Base-by-base conservation (phyloP, 2,329 filamentous ascomycete species). In the Pyrenophora graminea region DNA sequence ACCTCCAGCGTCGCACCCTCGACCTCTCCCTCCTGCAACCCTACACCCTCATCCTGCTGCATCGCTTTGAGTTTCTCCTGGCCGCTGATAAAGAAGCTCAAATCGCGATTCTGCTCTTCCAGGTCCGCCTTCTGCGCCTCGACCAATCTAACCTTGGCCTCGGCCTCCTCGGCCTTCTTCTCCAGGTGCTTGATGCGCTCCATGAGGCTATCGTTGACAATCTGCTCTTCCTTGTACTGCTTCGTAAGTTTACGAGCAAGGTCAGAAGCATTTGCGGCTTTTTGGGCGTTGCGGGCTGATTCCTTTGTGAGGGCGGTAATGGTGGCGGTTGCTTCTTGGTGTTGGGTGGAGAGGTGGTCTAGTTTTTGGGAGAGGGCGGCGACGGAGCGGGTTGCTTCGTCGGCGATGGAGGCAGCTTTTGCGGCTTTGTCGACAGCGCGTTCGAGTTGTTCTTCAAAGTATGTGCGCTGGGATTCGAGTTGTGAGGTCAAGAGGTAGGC, bases 401-500 rank as follows among this genome's bases (percentile, higher is more conserved):
- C 86, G 0, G 89, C 90, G 0, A 83, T 80, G 0, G 84, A 79
- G 0, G 84, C 80, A 0, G 92, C 90, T 65, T 88, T 85, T 1
- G 86, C 82, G 0, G 92, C 92, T 76, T 97, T 97, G 73, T 96
- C 90, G 0, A 88, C 91, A 0, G 91, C 90, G 57, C 95, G 91
- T 65, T 87, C 88, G 45, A 99, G 83, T 71, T 96, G 85, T 62
- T 96, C 93, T 71, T 97, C 93, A 63, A 96, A 99, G 74, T 97
- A 99, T 0, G 89, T 82, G 8, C 94, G 85, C 71, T 99, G 94
- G 37, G 88, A 91, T 70, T 97, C 94, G 2, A 99, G 84, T 68
- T 99, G 94, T 53, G 87, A 92, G 3, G 90, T 95, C 9, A 99
- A 83, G 2, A 99, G 84, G 68, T 97, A 92, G 0, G 93, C 94